These are phyloP conservation scores for Talinum fruticosum DNA, from an alignment of 148 eudicot species.

Conservation along the genomic window DNA sequence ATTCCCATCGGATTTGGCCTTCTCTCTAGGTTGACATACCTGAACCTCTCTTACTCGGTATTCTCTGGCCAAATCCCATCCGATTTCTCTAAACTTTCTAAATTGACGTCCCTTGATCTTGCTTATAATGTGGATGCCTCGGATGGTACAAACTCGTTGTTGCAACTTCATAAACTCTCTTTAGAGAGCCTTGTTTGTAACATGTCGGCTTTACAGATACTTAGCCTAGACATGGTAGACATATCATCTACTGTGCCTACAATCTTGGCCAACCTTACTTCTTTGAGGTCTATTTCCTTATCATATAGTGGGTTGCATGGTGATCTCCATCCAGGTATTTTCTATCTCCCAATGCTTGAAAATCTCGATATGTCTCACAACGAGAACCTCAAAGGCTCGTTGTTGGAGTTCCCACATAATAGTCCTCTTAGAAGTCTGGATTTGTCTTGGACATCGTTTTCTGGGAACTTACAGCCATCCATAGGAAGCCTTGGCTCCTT, in stretches of 20 bases:
- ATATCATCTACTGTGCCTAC: neutral
- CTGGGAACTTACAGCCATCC: neutral
- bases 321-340: neutral
- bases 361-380: neutral
- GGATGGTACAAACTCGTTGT: neutral
- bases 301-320: neutral
- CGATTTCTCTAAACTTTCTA: conserved; percentile 21
- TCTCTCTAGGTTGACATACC: conserved; percentile 20
- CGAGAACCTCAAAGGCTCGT: neutral
- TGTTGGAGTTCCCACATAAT: neutral
- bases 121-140: neutral
- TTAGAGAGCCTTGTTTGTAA: neutral
- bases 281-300: neutral
- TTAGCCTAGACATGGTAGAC: neutral
- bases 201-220: neutral
- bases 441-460: neutral
- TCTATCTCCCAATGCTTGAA: neutral
- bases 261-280: neutral
- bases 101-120: conserved; percentile 20
- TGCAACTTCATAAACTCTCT: neutral
- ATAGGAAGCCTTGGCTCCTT: neutral
- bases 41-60: conserved; percentile 22
- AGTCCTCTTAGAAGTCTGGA: neutral
- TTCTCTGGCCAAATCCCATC: conserved; percentile 35
- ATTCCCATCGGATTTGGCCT: conserved; percentile 24